Base-by-base conservation (phyloP, 495 filamentous ascomycete genomes). In the Daldinia grandis region DNA sequence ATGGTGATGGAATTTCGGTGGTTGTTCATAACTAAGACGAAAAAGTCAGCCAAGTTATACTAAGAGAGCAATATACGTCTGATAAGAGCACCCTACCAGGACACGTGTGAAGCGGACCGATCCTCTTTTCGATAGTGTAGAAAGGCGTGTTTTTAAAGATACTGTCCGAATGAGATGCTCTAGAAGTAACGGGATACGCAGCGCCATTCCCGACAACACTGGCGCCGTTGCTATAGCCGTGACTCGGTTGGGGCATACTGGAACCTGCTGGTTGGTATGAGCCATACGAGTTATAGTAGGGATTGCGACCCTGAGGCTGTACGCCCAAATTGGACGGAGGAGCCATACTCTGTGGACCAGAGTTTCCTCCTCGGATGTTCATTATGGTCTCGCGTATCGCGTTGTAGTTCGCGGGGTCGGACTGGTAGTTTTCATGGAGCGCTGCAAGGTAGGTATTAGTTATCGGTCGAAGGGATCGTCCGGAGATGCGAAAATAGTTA, bases 91-190 rank as follows among this genome's bases (percentile, higher is more conserved):
- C 65, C 87, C 75, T 83, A 94, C 92, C 83, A 76, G 92, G 90
- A 64, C 90, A 93, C 58, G 87, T 84, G 35, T 84, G 81, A 4
- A 88, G 80, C n/a, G 83, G 77, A 7, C 90, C 89, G 1, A 96
- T 78, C 62, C 86, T 83, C 49, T 85, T 76, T 28, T 88, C 51
- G 31, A 93, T 81, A 0, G 83, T 86, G 72, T 90, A 95, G 74
- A 95, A 96, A 2, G 93, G 92, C 62, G 90, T 94, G 6, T 89
- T 81, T 73, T 93, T 95, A 78, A 93, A 96, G 31, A 79, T 79
- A 56, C 76, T 79, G 66, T 72, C 72, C 24, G 68, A 58, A 17
- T 78, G 76, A 47, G 77, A 71, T 27, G 81, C 19, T 62, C 78
- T 42, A 14, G 65, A 24, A 30, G 40, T 15, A 19, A 30, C 14